Evolutionary conservation across 2,329 filamentous ascomycete species (phyloP).

Genomic region (Sarocladiaceae sp.): DNA sequence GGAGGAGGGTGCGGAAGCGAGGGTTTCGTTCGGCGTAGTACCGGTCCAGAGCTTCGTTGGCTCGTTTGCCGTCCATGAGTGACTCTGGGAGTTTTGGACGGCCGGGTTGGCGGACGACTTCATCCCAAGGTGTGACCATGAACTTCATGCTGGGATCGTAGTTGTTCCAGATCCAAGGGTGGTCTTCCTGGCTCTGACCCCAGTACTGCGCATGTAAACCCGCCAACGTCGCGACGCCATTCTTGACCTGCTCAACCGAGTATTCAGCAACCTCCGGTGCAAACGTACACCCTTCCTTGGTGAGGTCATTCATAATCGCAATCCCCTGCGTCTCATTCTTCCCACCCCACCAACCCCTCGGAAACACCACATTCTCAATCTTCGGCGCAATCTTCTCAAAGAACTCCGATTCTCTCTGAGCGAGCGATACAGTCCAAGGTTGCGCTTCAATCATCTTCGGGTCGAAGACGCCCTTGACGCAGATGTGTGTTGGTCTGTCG

Average conservation of each 20-base stretch:
- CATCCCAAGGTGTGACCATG: conserved; percentile 25
- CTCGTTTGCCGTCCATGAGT: conserved; percentile 29
- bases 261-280: background rate
- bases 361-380: conserved; percentile 25
- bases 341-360: conserved; percentile 31
- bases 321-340: conserved; percentile 33
- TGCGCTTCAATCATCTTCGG: conserved; percentile 26
- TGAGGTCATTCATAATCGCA: conserved; percentile 25
- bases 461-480: conserved; percentile 35
- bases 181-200: conserved; percentile 23
- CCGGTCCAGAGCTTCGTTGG: conserved; percentile 30
- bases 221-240: conserved; percentile 34
- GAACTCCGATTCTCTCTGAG: conserved; percentile 32
- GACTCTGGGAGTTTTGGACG: conserved; percentile 30
- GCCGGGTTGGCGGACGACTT: conserved; percentile 23
- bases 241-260: conserved; percentile 24
- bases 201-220: conserved; percentile 35
- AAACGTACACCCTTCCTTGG: background rate
- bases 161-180: conserved; percentile 27
- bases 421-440: conserved; percentile 24
- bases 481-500: conserved; percentile 17
- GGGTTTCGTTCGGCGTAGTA: conserved; percentile 32
- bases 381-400: conserved; percentile 29
- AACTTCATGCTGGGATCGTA: conserved; percentile 32
- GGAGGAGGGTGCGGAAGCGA: conserved; percentile 33